These are phyloP conservation scores for Irpex rosettiformis DNA, from an alignment of 1,284 basidiomycete species.

Conservation along the genomic window DNA sequence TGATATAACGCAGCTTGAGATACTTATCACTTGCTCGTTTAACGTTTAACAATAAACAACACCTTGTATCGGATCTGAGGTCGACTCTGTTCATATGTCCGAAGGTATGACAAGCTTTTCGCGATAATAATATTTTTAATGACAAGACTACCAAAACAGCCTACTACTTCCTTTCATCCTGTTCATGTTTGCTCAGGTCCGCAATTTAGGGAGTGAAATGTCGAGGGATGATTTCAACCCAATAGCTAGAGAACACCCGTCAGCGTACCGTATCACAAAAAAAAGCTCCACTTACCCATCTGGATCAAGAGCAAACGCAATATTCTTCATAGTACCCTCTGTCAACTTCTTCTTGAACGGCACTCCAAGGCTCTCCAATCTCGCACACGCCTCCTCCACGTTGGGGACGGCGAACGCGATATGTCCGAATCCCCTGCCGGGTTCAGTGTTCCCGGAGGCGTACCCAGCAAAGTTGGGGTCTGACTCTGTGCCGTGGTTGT, in stretches of 20 bases:
- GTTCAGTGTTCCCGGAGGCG: constrained; percentile 81
- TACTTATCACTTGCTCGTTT: neutral
- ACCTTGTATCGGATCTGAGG: too few relatives aligned
- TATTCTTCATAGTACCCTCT: constrained; percentile 83
- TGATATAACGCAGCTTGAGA: too few relatives aligned
- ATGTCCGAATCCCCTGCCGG: constrained; percentile 81
- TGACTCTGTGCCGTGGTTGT: constrained; percentile 87
- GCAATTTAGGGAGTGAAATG: neutral
- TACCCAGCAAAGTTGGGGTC: constrained; percentile 80
- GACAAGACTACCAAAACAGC: too few relatives aligned
- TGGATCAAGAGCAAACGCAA: constrained; percentile 88
- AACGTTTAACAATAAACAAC: too few relatives aligned
- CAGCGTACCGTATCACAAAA: neutral
- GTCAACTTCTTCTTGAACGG: constrained; percentile 86
- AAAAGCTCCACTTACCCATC: constrained; percentile 54
- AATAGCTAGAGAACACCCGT: constrained; percentile 13
- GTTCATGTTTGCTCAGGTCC: too few relatives aligned
- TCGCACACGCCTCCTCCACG: constrained; percentile 78
- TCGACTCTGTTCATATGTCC: too few relatives aligned
- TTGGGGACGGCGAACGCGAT: constrained; percentile 86
- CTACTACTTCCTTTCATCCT: too few relatives aligned
- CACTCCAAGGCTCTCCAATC: constrained; percentile 83
- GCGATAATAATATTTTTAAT: too few relatives aligned
- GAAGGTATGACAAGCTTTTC: too few relatives aligned
- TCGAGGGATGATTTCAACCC: constrained; percentile 20